Conservation (phyloP, 1,139 yeast species). For the Blastobotrys arbuscula region DNA sequence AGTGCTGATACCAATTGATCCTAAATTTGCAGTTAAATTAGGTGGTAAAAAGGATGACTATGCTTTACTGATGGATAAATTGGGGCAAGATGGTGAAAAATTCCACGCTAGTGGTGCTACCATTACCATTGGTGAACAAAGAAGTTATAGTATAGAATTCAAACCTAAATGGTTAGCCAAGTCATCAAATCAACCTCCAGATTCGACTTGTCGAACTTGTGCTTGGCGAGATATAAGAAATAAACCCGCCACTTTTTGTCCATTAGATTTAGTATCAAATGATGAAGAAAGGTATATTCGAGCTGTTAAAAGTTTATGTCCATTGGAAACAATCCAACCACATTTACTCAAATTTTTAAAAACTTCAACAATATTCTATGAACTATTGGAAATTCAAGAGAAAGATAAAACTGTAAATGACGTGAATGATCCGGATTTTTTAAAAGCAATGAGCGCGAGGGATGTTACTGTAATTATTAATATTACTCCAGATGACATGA, state of each 20-base stretch:
- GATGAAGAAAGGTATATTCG: constrained; percentile 11
- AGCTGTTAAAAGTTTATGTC: constrained; percentile 16
- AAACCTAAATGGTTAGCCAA: constrained; percentile 43
- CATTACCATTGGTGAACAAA: background rate
- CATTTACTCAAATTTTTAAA: constrained; percentile 12
- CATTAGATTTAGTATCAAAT: constrained; percentile 31
- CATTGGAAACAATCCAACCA: background rate
- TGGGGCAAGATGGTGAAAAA: constrained; percentile 2
- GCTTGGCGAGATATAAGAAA: constrained; percentile 35
- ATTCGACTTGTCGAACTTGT: constrained; percentile 44
- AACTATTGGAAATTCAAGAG: constrained; percentile 25
- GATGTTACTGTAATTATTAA: constrained; percentile 35
- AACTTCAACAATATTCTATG: constrained; percentile 20
- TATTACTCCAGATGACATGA: background rate
- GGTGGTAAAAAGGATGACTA: constrained; percentile 1
- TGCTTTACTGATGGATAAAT: constrained; percentile 21
- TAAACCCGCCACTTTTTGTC: constrained; percentile 31
- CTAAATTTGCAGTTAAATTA: constrained; percentile 12
- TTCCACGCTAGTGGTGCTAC: background rate
- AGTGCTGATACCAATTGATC: constrained; percentile 17
- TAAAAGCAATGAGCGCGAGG: constrained; percentile 36
- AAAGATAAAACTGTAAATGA: constrained; percentile 26
- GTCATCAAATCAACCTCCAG: constrained; percentile 26
- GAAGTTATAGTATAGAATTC: constrained; percentile 28
- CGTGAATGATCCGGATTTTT: constrained; percentile 23